Evolutionary conservation across 1,284 basidiomycete genomes (phyloP).

Genomic region (Wolfiporia cocos): DNA sequence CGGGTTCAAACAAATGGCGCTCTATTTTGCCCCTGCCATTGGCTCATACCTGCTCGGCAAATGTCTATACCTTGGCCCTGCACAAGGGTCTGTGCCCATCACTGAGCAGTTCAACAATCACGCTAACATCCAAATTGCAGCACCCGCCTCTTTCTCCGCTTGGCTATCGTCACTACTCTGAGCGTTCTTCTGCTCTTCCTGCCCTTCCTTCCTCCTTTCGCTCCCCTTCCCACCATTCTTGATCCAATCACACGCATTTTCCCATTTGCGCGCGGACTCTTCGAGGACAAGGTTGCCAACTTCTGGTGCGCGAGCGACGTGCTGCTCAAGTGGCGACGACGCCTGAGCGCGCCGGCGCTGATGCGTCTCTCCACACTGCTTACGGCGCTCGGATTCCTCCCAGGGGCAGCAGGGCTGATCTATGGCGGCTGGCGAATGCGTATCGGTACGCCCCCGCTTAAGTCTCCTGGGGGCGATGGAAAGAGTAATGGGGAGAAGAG

Average conservation of each 20-base stretch:
- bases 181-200: conserved; percentile 70
- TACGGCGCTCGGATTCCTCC: conserved; percentile 60
- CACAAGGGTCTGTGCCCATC: conserved; percentile 51
- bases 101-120: background rate
- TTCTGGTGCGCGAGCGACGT: conserved; percentile 94
- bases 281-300: conserved; percentile 96
- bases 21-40: conserved; percentile 90
- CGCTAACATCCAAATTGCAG: conserved; percentile 25
- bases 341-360: conserved; percentile 34
- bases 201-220: conserved; percentile 66
- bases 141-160: conserved; percentile 56
- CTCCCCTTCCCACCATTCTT: conserved; percentile 40
- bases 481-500: conserved; percentile 5
- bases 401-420: conserved; percentile 51
- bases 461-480: conserved; percentile 7
- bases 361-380: conserved; percentile 53
- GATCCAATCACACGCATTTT: conserved; percentile 81
- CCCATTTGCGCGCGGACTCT: conserved; percentile 84
- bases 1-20: conserved; percentile 93
- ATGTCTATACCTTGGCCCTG: conserved; percentile 65
- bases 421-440: conserved; percentile 40
- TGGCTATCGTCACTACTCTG: conserved; percentile 51
- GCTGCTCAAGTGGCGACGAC: conserved; percentile 75
- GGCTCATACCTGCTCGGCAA: conserved; percentile 82
- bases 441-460: conserved; percentile 9